phyloP scores from a whole-genome alignment of 208 protist genomes.

The Strigomonas galati region DNA sequence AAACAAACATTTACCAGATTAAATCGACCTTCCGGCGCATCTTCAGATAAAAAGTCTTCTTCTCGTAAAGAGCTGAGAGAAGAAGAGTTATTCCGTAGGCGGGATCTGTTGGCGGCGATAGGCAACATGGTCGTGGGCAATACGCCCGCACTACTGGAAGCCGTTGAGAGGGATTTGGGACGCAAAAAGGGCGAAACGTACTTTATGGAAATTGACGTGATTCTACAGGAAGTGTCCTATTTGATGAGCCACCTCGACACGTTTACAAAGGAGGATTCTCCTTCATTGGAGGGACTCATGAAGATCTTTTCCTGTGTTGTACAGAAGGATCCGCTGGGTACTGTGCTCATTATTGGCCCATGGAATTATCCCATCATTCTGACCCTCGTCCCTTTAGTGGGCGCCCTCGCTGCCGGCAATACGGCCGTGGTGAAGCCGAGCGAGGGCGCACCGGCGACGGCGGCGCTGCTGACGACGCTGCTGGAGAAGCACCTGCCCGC shows the following conservation, averaged over 20 bases:
- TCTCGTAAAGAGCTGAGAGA: not conserved
- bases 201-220: slow-evolving; percentile 27
- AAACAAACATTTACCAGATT: not conserved
- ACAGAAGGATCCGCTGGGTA: slow-evolving; percentile 68
- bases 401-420: slow-evolving; percentile 89
- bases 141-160: slow-evolving; percentile 34
- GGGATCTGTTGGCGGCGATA: not conserved
- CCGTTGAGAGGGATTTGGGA: slow-evolving; percentile 46
- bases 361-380: slow-evolving; percentile 93
- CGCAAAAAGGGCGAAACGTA: slow-evolving; percentile 16
- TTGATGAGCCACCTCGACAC: slow-evolving; percentile 33
- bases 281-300: slow-evolving; percentile 28
- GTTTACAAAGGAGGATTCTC: not conserved
- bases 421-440: slow-evolving; percentile 89
- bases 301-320: slow-evolving; percentile 25
- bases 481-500: slow-evolving; percentile 67
- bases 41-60: not conserved
- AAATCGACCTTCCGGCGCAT: not conserved
- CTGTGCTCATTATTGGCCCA: slow-evolving; percentile 87
- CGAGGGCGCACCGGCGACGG: slow-evolving; percentile 39
- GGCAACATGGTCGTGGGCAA: slow-evolving; percentile 7
- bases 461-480: slow-evolving; percentile 50
- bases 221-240: slow-evolving; percentile 24
- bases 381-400: slow-evolving; percentile 59
- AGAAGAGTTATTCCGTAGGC: not conserved